phyloP scores from a whole-genome alignment of 441 rosid genomes.

The Breynia disticha region DNA sequence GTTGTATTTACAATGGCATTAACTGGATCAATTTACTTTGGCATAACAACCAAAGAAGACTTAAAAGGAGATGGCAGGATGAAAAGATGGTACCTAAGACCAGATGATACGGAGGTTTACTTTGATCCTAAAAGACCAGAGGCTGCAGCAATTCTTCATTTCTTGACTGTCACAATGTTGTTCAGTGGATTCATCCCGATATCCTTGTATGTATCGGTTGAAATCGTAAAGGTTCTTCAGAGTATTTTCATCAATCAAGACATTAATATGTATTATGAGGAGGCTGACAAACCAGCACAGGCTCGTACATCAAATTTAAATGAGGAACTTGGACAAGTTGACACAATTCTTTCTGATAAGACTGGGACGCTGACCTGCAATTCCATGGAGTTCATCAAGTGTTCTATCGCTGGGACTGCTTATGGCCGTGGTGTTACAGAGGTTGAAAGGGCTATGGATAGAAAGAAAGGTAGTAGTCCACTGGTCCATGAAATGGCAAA shows the following conservation, averaged over 20 bases:
- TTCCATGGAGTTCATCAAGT: conserved; percentile 91
- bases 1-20: conserved; percentile 52
- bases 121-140: conserved; percentile 46
- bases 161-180: conserved; percentile 81
- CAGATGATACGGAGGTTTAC: conserved; percentile 47
- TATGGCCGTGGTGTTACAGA: conserved; percentile 79
- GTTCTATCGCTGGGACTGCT: conserved; percentile 63
- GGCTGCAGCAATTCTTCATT: conserved; percentile 56
- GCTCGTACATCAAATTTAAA: conserved; percentile 92
- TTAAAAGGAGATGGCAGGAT: conserved; percentile 26
- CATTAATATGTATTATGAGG: conserved; percentile 67
- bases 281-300: conserved; percentile 62
- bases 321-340: conserved; percentile 94
- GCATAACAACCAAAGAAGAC: conserved; percentile 49
- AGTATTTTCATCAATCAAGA: conserved; percentile 83
- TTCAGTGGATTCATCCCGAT: conserved; percentile 92
- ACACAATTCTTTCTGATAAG: conserved; percentile 73
- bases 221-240: conserved; percentile 84
- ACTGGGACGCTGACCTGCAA: conserved; percentile 95
- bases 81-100: conserved; percentile 78
- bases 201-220: conserved; percentile 80
- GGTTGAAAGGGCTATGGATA: conserved; percentile 59
- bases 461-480: conserved; percentile 32
- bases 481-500: too few species aligned
- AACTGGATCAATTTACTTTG: conserved; percentile 63